These are phyloP conservation scores for Pythium biforme DNA, from an alignment of 352 stramenopile species.

Conservation along the genomic window DNA sequence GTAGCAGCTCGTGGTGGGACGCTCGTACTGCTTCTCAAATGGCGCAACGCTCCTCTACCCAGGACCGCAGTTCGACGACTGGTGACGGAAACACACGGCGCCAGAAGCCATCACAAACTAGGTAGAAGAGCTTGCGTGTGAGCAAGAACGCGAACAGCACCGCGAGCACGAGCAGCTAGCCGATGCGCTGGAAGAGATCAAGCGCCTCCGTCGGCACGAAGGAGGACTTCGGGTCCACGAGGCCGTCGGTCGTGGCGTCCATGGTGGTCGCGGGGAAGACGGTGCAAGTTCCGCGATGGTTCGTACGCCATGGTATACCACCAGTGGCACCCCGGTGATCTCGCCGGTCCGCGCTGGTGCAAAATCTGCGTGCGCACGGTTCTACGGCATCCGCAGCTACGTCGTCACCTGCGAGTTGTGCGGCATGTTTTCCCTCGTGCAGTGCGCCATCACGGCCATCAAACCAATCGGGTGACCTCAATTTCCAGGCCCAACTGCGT, in stretches of 20 bases:
- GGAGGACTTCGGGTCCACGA: constrained; percentile 47
- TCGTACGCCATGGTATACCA: constrained; percentile 67
- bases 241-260: constrained; percentile 27
- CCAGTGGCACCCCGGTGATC: constrained; percentile 74
- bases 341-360: constrained; percentile 75
- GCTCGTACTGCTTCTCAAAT: no score
- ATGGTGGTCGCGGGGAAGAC: background rate
- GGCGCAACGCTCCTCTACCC: no score
- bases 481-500: no score
- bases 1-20: no score
- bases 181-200: constrained; percentile 55
- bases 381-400: constrained; percentile 84
- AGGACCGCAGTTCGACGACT: no score
- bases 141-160: constrained; percentile 54
- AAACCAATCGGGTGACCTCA: no score
- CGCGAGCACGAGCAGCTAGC: constrained; percentile 53
- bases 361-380: constrained; percentile 79
- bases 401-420: constrained; percentile 85
- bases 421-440: constrained; percentile 77
- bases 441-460: constrained; percentile 60
- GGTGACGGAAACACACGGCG: no score
- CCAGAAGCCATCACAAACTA: no score
- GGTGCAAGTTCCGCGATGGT: constrained; percentile 75
- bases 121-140: constrained; percentile 70
- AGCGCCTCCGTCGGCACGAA: constrained; percentile 51